Conservation (phyloP, 805 yeast genomes). For the Metschnikowia lochheadii region DNA sequence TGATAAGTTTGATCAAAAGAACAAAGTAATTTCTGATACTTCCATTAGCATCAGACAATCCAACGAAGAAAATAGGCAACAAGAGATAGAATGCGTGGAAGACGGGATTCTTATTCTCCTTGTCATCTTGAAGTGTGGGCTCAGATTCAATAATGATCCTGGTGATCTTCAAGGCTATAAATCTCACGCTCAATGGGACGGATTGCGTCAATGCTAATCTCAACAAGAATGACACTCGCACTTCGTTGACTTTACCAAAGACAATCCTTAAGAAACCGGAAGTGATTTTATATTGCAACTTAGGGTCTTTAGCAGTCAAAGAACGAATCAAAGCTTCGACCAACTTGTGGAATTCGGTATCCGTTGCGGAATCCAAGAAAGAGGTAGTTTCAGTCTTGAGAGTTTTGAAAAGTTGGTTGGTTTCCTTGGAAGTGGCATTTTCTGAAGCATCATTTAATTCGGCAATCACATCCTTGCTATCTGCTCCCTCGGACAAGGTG, state of each 20-base stretch:
- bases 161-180: conserved; percentile 44
- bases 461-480: background rate
- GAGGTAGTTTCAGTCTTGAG: conserved; percentile 22
- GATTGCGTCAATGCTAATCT: conserved; percentile 55
- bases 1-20: conserved; percentile 14
- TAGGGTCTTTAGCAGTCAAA: conserved; percentile 22
- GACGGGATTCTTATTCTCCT: conserved; percentile 17
- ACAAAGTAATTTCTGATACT: conserved; percentile 41
- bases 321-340: conserved; percentile 43
- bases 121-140: conserved; percentile 12
- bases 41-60: conserved; percentile 48
- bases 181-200: conserved; percentile 55
- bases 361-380: conserved; percentile 32
- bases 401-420: background rate
- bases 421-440: background rate
- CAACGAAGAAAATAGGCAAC: conserved; percentile 54
- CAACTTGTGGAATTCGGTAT: conserved; percentile 40
- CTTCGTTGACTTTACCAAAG: conserved; percentile 24
- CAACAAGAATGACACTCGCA: conserved; percentile 53
- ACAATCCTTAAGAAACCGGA: conserved; percentile 8
- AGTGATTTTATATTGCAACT: conserved; percentile 7
- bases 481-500: background rate
- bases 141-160: conserved; percentile 30
- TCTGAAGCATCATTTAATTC: conserved; percentile 6
- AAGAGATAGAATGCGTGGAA: conserved; percentile 41